Evolutionary conservation across 306 rosid species (phyloP).

Genomic region (Trifolium dubium): DNA sequence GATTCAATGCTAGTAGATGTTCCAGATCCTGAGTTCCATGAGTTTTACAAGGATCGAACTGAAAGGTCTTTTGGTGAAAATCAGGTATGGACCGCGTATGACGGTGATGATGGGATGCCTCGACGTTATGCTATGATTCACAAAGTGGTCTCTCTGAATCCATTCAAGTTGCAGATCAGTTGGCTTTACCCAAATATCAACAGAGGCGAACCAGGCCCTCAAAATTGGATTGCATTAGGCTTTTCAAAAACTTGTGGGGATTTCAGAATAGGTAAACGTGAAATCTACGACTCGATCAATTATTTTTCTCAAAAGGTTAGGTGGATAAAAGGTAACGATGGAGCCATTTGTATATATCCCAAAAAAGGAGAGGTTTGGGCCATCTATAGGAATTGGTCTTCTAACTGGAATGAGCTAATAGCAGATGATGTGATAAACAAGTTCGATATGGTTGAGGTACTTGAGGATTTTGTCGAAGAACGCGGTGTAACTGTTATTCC

Average conservation of each 20-base stretch:
- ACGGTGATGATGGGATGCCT: slow-evolving; percentile 84
- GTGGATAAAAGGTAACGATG: slow-evolving; percentile 65
- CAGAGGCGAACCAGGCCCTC: slow-evolving; percentile 62
- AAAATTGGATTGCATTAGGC: slow-evolving; percentile 73
- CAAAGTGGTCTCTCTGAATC: slow-evolving; percentile 59
- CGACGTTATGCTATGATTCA: slow-evolving; percentile 79
- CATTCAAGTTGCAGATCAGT: slow-evolving; percentile 69
- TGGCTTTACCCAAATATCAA: slow-evolving; percentile 75
- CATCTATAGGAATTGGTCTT: slow-evolving; percentile 85
- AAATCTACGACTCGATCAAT: slow-evolving; percentile 55
- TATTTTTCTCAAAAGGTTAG: slow-evolving; percentile 82
- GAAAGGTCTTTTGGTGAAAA: slow-evolving; percentile 65
- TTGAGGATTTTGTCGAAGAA: slow-evolving; percentile 69
- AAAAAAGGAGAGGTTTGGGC: slow-evolving; percentile 95
- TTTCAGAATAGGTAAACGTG: slow-evolving; percentile 65
- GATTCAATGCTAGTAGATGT: slow-evolving; percentile 60
- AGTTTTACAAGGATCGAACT: slow-evolving; percentile 75
- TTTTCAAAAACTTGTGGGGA: slow-evolving; percentile 78
- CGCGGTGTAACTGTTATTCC: slow-evolving; percentile 72
- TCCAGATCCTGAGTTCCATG: slow-evolving; percentile 88
- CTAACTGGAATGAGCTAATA: slow-evolving; percentile 81
- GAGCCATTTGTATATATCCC: slow-evolving; percentile 72
- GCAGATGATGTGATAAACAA: slow-evolving; percentile 65
- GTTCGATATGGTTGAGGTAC: slow-evolving; percentile 85
- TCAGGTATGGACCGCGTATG: slow-evolving; percentile 92